Evolutionary conservation across 208 protist genomes (phyloP), one percentile per base, ranked within the genome.

Genomic region (Porcisia hertigi): DNA sequence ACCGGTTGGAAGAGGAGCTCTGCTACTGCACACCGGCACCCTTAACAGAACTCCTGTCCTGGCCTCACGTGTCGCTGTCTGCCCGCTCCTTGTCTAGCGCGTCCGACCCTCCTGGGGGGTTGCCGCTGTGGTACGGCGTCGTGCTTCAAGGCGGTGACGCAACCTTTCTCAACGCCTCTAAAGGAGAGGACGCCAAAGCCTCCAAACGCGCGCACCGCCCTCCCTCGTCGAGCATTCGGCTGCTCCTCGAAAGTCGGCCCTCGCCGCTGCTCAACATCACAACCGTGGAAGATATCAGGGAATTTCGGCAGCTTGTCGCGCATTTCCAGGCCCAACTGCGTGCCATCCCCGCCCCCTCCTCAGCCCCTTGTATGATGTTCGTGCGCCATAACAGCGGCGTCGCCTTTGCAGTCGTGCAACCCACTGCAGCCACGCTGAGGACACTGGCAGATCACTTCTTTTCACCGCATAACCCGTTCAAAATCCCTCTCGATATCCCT

Each of bases 391-490:
- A 52, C 79, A 63, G 67, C 67, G 9, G 23, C 20, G 34, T 81
- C 30, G 74, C 77, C 52, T 73, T 84, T 30, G 66, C 90, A 45
- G 67, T 89, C 60, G 80, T 90, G 72, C 72, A 77, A 3, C 86
- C 89, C 11, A 92, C 86, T 34, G 52, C 77, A 36, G 77, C 80
- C 4, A 79, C 88, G 53, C 72, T 94, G 45, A 84, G 81, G 72
- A 71, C 77, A n/a, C 76, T 94, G 43, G 80, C 87, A 39, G 75
- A 87, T 34, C 78, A 90, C 58, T 88, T 87, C 76, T 86, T 76
- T 59, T 71, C 80, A 23, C 77, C 82, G 3, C 47, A 74, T 30
- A 53, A 76, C 8, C 75, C 75, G n/a, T 71, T 80, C 34, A 18
- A 62, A 16, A 14, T 80, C n/a, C 30, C 54, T 25, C 18, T 20